Conservation (phyloP, 257 asterid genomes). For the Mitragyna speciosa region DNA sequence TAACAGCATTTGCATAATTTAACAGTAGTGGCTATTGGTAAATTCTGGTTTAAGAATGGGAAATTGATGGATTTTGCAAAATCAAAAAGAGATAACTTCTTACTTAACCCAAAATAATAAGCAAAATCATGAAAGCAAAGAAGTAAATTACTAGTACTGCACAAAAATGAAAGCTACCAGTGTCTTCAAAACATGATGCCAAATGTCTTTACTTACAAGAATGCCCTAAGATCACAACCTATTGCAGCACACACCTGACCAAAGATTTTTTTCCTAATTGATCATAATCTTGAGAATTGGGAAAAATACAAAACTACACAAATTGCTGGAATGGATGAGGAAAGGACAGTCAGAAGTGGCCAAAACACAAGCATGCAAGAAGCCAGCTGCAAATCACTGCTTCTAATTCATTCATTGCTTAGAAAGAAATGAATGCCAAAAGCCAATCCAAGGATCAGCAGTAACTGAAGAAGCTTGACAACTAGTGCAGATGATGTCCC, state of each 20-base stretch:
- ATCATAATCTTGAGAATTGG: not conserved
- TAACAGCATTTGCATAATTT: too few species aligned
- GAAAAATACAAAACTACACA: not conserved
- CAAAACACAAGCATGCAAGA: not conserved
- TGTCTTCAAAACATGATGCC: not conserved
- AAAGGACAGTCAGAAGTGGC: not conserved
- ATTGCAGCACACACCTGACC: too few species aligned
- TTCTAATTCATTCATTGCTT: not conserved
- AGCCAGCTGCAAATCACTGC: not conserved
- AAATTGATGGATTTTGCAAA: too few species aligned
- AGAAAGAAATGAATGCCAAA: constrained; percentile 28
- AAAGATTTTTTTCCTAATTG: too few species aligned
- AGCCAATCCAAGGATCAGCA: constrained; percentile 43
- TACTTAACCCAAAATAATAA: too few species aligned
- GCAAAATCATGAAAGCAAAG: too few species aligned
- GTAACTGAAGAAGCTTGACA: constrained; percentile 31
- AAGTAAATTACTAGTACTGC: too few species aligned
- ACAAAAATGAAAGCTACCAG: too few species aligned
- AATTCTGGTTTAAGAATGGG: too few species aligned
- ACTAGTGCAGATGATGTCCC: constrained; percentile 16
- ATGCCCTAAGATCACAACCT: not conserved
- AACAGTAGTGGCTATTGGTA: too few species aligned
- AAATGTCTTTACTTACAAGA: too few species aligned
- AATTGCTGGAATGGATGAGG: not conserved
- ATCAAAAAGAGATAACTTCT: too few species aligned